Percentiles rank a stretch among this genome's conserved stretches.
Conservation (phyloP, 1,139 yeast species). For the Geotrichum restrictum region DNA sequence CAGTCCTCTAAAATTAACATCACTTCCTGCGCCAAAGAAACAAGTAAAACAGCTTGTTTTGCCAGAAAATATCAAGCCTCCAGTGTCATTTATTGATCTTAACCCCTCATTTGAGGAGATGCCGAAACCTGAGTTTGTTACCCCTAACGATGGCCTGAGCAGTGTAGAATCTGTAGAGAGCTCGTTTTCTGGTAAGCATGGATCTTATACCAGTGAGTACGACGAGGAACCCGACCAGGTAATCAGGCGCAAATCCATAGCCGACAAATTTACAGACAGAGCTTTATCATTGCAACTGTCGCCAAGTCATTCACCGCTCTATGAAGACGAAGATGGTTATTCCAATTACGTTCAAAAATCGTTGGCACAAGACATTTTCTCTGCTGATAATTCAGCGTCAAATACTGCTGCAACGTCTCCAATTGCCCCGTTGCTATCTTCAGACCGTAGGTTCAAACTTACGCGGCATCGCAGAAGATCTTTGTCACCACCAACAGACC, state of each 20-base stretch:
- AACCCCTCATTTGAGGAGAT: too few species aligned
- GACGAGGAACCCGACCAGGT: slow-evolving; percentile 9
- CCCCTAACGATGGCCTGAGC: not conserved
- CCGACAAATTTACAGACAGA: not conserved
- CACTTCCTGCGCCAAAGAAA: not conserved
- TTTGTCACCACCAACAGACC: not conserved
- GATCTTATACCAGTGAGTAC: slow-evolving; percentile 10
- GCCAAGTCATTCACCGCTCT: slow-evolving; percentile 10
- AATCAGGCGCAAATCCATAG: not conserved
- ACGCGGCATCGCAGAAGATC: not conserved
- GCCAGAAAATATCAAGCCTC: not conserved
- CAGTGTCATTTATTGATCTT: not conserved
- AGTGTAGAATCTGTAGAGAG: not conserved
- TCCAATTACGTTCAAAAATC: slow-evolving; percentile 4
- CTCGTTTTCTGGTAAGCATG: slow-evolving; percentile 8
- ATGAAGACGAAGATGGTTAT: slow-evolving; percentile 20
- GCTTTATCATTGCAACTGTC: not conserved
- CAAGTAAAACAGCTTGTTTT: not conserved
- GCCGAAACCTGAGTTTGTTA: not conserved
- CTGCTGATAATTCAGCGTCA: not conserved
- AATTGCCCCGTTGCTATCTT: not conserved
- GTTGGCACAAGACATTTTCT: not conserved
- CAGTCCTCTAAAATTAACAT: not conserved
- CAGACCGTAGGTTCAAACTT: slow-evolving; percentile 1
- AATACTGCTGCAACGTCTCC: not conserved